Evolutionary conservation across 2,329 filamentous ascomycete genomes (phyloP).

Genomic region (Aspergillus caelatus): DNA sequence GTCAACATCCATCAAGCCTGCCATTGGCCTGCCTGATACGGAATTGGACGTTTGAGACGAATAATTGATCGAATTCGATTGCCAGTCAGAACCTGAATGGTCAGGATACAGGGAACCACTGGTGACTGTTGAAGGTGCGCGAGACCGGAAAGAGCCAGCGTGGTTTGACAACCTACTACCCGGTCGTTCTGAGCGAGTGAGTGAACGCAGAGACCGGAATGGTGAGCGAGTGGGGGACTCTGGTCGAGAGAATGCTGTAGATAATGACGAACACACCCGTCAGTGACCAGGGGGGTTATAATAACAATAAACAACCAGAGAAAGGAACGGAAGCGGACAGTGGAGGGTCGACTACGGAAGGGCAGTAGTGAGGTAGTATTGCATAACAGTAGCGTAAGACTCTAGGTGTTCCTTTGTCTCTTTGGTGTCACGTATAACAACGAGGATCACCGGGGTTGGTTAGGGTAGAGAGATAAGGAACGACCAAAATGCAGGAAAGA

Average conservation of each 20-base stretch:
- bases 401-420: conserved; percentile 11
- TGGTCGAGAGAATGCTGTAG: conserved; percentile 33
- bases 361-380: conserved; percentile 17
- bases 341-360: conserved; percentile 8
- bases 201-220: conserved; percentile 34
- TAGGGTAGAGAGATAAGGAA: conserved; percentile 7
- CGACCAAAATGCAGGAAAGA: conserved; percentile 12
- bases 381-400: conserved; percentile 14
- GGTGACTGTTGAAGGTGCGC: conserved; percentile 28
- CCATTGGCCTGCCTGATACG: conserved; percentile 52
- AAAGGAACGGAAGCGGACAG: conserved; percentile 14
- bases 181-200: conserved; percentile 33
- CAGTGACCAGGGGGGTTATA: conserved; percentile 24
- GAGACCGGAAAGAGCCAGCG: conserved; percentile 27
- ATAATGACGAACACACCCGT: conserved; percentile 19
- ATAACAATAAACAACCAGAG: conserved; percentile 7
- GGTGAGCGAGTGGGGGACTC: conserved; percentile 38
- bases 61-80: conserved; percentile 30
- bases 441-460: conserved; percentile 8
- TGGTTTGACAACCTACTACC: conserved; percentile 32
- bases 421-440: conserved; percentile 13
- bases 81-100: conserved; percentile 19
- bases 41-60: conserved; percentile 40
- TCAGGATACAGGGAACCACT: conserved; percentile 24
- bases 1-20: conserved; percentile 72